Percentiles rank a stretch among this genome's conserved stretches.
Conservation (phyloP, 805 yeast genomes). For the Wickerhamomyces xylosicus region DNA sequence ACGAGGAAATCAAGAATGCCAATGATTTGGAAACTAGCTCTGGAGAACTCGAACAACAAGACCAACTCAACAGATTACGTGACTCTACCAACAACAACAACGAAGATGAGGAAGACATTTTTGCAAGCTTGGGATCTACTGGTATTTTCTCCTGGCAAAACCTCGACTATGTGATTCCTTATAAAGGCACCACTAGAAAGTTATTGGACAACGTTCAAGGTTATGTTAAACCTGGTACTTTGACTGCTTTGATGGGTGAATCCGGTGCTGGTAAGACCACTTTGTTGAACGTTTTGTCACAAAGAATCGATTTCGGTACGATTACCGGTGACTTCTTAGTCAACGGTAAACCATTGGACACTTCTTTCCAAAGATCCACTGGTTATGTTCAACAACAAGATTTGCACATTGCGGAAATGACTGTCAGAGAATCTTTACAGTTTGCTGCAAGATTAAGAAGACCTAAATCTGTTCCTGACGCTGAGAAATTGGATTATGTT, state of each 20-base stretch:
- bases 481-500: slow-evolving; percentile 38
- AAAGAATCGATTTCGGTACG: slow-evolving; percentile 25
- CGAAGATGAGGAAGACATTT: slow-evolving; percentile 10
- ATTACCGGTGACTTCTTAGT: slow-evolving; percentile 33
- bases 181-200: slow-evolving; percentile 23
- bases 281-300: slow-evolving; percentile 50
- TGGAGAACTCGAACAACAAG: slow-evolving; percentile 4
- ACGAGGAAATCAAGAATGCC: slow-evolving; percentile 15
- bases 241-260: slow-evolving; percentile 74
- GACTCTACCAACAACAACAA: background rate
- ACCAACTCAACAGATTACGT: background rate
- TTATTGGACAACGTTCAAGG: slow-evolving; percentile 35
- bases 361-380: slow-evolving; percentile 28
- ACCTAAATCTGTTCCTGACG: slow-evolving; percentile 27
- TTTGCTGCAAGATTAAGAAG: slow-evolving; percentile 65
- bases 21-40: slow-evolving; percentile 23
- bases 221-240: slow-evolving; percentile 53
- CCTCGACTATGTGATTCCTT: slow-evolving; percentile 24
- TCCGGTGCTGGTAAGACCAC: slow-evolving; percentile 76
- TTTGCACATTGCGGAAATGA: slow-evolving; percentile 56
- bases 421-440: slow-evolving; percentile 67
- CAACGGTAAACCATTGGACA: slow-evolving; percentile 28
- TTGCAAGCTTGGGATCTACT: slow-evolving; percentile 19
- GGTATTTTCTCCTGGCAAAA: slow-evolving; percentile 24
- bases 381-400: slow-evolving; percentile 83